These are phyloP conservation scores for Beta vulgaris DNA, from an alignment of 148 eudicot species.

Conservation along the genomic window DNA sequence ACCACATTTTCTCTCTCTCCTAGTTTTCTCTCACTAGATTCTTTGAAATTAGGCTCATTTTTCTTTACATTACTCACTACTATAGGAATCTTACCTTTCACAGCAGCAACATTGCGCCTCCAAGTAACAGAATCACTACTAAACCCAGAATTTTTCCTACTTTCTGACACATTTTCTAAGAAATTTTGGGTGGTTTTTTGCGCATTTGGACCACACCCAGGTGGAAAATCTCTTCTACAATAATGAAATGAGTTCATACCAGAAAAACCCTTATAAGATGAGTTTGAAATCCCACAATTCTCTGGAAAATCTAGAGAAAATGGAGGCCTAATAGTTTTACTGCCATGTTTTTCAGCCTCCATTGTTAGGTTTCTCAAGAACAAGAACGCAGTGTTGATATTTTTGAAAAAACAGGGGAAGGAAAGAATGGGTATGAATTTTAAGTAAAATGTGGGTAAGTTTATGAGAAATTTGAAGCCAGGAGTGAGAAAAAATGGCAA, in stretches of 20 bases:
- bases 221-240: slow-evolving; percentile 17
- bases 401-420: slow-evolving; percentile 12
- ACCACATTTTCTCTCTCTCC: background rate
- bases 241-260: background rate
- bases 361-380: background rate
- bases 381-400: background rate
- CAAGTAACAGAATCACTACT: background rate
- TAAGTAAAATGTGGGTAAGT: background rate
- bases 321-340: background rate
- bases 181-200: background rate
- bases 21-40: background rate
- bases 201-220: slow-evolving; percentile 21
- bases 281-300: slow-evolving; percentile 5
- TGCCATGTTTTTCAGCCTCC: background rate
- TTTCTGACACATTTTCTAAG: background rate
- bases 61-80: background rate
- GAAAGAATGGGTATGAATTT: background rate
- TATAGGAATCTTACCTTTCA: background rate
- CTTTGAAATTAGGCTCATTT: background rate
- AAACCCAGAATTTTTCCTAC: background rate
- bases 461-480: background rate
- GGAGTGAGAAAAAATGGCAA: background rate
- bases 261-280: background rate
- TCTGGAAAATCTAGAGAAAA: slow-evolving; percentile 17
- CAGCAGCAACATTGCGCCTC: slow-evolving; percentile 10